A percentile compares a stretch with the other conserved stretches of the same genome.
Conservation (phyloP, 2,329 filamentous ascomycete genomes). For the Teratosphaeriaceae sp. region DNA sequence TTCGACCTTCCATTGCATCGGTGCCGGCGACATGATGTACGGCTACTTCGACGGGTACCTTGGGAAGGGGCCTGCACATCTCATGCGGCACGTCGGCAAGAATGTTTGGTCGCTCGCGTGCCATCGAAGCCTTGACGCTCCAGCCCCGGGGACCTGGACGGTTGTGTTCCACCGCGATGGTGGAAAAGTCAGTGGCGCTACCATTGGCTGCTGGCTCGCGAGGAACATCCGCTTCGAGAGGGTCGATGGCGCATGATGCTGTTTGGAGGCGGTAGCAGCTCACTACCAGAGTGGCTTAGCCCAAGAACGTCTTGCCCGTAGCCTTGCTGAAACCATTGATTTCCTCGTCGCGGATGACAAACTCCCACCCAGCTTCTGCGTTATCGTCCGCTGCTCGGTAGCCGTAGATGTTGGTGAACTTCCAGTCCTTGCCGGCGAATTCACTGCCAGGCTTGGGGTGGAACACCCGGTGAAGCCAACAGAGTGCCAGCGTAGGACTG, state of each 20-base stretch:
- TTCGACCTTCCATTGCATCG: conserved; percentile 31
- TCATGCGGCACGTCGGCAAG: conserved; percentile 34
- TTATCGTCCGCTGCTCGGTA: conserved; percentile 6
- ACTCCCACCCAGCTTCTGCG: conserved; percentile 11
- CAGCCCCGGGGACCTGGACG: conserved; percentile 40
- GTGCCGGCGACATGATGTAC: conserved; percentile 34
- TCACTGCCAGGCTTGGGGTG: conserved; percentile 7
- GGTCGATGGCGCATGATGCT: neutral
- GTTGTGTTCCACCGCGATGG: conserved; percentile 28
- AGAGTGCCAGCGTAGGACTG: conserved; percentile 7
- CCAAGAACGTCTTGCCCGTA: conserved; percentile 9
- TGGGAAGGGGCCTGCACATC: conserved; percentile 32
- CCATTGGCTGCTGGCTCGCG: conserved; percentile 38
- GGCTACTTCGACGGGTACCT: conserved; percentile 38
- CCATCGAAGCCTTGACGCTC: conserved; percentile 36
- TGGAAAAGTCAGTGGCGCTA: conserved; percentile 20
- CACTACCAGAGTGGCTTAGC: too few species aligned
- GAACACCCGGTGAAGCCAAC: conserved; percentile 11
- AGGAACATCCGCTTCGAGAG: conserved; percentile 21
- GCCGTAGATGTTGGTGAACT: conserved; percentile 13
- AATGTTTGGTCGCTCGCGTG: conserved; percentile 36
- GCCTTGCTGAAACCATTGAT: conserved; percentile 8
- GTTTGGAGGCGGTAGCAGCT: too few species aligned
- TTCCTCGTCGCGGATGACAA: conserved; percentile 12
- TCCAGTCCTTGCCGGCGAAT: conserved; percentile 9